Evolutionary conservation across 257 asterid species (phyloP).

Genomic region (Solanum etuberosum): DNA sequence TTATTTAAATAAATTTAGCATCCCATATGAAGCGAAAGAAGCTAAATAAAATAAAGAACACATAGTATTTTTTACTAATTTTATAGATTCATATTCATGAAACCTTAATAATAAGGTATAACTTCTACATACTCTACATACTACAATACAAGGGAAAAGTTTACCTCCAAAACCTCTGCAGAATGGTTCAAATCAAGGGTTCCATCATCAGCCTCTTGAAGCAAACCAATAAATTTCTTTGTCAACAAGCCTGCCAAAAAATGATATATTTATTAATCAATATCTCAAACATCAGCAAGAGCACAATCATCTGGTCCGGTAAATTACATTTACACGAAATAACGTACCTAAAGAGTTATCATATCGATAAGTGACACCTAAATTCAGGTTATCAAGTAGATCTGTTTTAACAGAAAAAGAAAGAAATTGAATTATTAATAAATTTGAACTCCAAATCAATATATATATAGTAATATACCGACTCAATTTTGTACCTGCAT

Average conservation of each 20-base stretch:
- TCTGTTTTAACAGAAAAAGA: slow-evolving; percentile 18
- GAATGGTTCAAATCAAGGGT: slow-evolving; percentile 66
- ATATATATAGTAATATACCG: not conserved
- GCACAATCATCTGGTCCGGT: not conserved
- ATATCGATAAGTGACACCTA: slow-evolving; percentile 38
- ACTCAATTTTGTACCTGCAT: not conserved
- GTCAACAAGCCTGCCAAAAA: slow-evolving; percentile 61
- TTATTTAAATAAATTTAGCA: not conserved
- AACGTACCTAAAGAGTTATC: slow-evolving; percentile 80
- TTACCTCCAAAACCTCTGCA: slow-evolving; percentile 53
- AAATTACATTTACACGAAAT: not conserved
- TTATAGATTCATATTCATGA: not conserved
- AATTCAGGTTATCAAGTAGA: slow-evolving; percentile 24
- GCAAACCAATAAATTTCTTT: slow-evolving; percentile 51
- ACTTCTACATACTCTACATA: not conserved
- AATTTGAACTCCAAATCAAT: not conserved
- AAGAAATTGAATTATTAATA: slow-evolving; percentile 2
- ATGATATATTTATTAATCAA: not conserved
- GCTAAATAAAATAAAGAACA: not conserved
- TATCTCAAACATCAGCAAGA: not conserved
- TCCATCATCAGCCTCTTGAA: slow-evolving; percentile 50
- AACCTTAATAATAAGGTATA: not conserved
- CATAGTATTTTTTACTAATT: not conserved
- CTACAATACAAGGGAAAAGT: not conserved
- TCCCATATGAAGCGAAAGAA: not conserved